A percentile compares a stretch with the other conserved stretches of the same genome.
Evolutionary conservation across 495 filamentous ascomycete genomes (phyloP).

Genomic region (Xylaria nigripes): DNA sequence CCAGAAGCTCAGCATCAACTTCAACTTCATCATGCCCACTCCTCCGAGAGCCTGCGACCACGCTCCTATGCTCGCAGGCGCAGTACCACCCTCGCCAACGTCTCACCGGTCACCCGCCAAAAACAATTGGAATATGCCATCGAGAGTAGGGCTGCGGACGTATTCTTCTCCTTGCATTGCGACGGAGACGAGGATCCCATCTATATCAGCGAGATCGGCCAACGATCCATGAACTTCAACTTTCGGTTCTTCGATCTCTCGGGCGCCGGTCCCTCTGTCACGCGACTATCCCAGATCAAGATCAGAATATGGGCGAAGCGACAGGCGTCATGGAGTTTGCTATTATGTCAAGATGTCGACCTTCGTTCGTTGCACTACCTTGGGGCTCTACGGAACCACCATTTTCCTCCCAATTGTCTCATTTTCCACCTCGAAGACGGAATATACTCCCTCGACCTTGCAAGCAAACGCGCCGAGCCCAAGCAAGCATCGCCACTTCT

Average conservation of each 20-base stretch:
- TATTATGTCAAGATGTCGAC: slow-evolving; percentile 65
- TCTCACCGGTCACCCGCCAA: slow-evolving; percentile 61
- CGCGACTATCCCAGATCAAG: slow-evolving; percentile 53
- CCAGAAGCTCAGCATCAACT: slow-evolving; percentile 35
- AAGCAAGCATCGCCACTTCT: slow-evolving; percentile 36
- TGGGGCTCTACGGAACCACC: slow-evolving; percentile 67
- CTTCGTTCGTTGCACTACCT: slow-evolving; percentile 71
- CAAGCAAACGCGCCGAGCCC: slow-evolving; percentile 35
- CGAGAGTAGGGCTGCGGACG: slow-evolving; percentile 67
- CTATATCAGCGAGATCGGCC: slow-evolving; percentile 80
- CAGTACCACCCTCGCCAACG: slow-evolving; percentile 62
- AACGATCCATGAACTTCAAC: slow-evolving; percentile 79
- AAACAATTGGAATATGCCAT: slow-evolving; percentile 67
- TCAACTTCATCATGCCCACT: slow-evolving; percentile 58
- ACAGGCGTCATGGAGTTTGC: slow-evolving; percentile 48
- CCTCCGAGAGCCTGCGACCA: slow-evolving; percentile 57
- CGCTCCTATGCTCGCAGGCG: slow-evolving; percentile 45
- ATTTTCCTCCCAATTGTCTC: slow-evolving; percentile 77
- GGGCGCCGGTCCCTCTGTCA: slow-evolving; percentile 54
- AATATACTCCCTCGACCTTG: slow-evolving; percentile 61
- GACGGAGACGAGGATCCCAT: slow-evolving; percentile 58
- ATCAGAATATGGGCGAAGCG: slow-evolving; percentile 74
- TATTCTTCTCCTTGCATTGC: slow-evolving; percentile 81
- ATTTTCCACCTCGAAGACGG: slow-evolving; percentile 85
- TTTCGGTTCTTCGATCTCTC: slow-evolving; percentile 82